These are phyloP conservation scores for Myrica gale DNA, from an alignment of 306 rosid species.

Conservation along the genomic window DNA sequence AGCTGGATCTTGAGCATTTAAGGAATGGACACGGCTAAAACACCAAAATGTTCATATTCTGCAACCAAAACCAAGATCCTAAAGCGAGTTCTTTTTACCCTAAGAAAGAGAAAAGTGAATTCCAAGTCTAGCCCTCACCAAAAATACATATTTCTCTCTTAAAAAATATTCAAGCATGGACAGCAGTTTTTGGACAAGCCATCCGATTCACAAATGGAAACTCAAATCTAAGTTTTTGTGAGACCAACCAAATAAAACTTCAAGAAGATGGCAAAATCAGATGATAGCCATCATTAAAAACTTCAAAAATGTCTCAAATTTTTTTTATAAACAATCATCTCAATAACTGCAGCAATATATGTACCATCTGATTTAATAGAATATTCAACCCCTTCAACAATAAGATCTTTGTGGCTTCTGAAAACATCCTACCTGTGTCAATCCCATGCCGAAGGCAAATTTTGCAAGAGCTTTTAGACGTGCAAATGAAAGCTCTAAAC, in stretches of 20 bases:
- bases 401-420: neutral
- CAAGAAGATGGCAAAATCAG: neutral
- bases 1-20: neutral
- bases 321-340: neutral
- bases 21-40: neutral
- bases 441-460: constrained; percentile 95
- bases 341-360: neutral
- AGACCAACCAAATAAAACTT: neutral
- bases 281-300: neutral
- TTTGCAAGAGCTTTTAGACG: constrained; percentile 98
- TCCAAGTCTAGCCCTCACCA: neutral
- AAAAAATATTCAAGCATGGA: neutral
- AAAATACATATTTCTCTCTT: neutral
- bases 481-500: constrained; percentile 95
- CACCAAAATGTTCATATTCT: neutral
- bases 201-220: neutral
- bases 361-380: constrained; percentile 3
- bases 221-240: neutral
- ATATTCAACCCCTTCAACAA: neutral
- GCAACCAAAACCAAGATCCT: neutral
- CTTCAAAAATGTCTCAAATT: no score
- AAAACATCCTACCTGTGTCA: constrained; percentile 75
- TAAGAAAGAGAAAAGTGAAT: neutral
- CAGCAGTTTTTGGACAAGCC: neutral
- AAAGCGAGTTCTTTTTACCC: neutral